Conservation (phyloP, 2,329 filamentous ascomycete genomes). For the Hyphodiscus sp. region DNA sequence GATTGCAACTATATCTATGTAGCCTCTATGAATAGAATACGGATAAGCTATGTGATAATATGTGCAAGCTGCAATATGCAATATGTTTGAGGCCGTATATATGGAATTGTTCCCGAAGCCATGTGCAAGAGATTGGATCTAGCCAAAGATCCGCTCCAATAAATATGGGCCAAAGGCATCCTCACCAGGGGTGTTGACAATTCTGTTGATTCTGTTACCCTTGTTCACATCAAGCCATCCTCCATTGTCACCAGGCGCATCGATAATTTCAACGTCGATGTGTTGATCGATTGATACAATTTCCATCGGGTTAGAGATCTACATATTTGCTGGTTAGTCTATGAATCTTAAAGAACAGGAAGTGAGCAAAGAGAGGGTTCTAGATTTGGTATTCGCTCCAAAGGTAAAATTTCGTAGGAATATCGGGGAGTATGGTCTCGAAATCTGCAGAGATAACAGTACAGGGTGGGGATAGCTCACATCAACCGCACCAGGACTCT, state of each 20-base stretch:
- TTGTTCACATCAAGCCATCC: constrained; percentile 68
- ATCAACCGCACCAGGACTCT: constrained; percentile 29
- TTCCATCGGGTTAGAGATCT: constrained; percentile 31
- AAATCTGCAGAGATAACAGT: no score
- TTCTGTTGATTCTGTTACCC: constrained; percentile 76
- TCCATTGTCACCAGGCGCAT: constrained; percentile 62
- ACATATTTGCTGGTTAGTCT: no score
- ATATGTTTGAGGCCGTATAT: background rate
- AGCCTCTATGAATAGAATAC: background rate
- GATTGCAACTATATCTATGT: background rate
- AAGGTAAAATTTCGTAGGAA: no score
- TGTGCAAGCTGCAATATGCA: background rate
- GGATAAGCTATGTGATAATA: background rate
- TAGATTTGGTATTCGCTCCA: no score
- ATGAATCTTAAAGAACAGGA: no score
- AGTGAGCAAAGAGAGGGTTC: no score
- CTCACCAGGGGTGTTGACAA: constrained; percentile 63
- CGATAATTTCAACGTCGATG: constrained; percentile 41
- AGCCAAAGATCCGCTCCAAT: constrained; percentile 49
- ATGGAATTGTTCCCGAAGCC: no score
- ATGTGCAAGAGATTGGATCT: background rate
- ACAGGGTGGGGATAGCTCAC: no score
- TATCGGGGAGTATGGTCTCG: no score
- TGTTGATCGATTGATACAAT: constrained; percentile 35
- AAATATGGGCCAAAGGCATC: constrained; percentile 59